Percentiles rank a stretch among this genome's conserved stretches.
Evolutionary conservation across 2,329 filamentous ascomycete genomes (phyloP).

Genomic region (Cercospora sojina): DNA sequence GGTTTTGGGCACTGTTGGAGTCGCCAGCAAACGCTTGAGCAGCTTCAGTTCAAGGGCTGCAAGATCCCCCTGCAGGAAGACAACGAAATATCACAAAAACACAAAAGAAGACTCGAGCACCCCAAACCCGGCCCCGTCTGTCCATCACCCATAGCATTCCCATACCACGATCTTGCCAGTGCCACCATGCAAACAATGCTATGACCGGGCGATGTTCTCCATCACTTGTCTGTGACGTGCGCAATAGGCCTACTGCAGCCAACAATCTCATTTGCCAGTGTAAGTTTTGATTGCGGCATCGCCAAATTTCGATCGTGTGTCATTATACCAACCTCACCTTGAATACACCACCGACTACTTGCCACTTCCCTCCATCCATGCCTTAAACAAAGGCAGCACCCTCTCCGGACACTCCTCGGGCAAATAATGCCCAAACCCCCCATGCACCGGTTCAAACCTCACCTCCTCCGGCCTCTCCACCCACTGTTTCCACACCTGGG

Average conservation of each 20-base stretch:
- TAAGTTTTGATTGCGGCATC: no score
- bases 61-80: no score
- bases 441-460: constrained; percentile 37
- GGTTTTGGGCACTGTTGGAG: not conserved
- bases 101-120: not conserved
- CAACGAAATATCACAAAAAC: not conserved
- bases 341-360: not conserved
- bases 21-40: not conserved
- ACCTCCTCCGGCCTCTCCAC: constrained; percentile 39
- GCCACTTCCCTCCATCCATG: constrained; percentile 28
- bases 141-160: no score
- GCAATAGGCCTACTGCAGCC: not conserved
- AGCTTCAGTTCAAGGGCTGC: not conserved
- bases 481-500: constrained; percentile 49
- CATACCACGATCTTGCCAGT: no score
- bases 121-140: not conserved
- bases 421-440: constrained; percentile 49
- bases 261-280: not conserved
- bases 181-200: no score
- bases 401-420: constrained; percentile 47
- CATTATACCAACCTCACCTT: not conserved
- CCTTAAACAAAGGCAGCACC: constrained; percentile 33
- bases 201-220: no score
- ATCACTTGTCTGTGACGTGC: not conserved
- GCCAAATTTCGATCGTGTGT: no score